A percentile compares a stretch with the other conserved stretches of the same genome.
Conservation (phyloP, 169 alveolate genomes). For the Miamiensis avidus region DNA sequence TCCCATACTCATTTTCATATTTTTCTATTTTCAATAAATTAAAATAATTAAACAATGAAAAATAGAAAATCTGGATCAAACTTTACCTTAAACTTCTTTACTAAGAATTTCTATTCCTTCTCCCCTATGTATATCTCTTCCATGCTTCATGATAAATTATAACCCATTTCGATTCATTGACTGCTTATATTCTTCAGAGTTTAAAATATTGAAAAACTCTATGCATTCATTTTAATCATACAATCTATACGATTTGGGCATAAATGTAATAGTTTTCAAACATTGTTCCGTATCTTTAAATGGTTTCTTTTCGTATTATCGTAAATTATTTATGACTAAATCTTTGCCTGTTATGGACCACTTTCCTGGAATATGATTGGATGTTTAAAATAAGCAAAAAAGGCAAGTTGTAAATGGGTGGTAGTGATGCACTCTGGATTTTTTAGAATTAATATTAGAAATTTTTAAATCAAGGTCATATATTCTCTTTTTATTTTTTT, state of each 20-base stretch:
- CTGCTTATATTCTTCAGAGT: slow-evolving; percentile 3
- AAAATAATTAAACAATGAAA: too few species aligned
- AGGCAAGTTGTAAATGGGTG: slow-evolving; percentile 2
- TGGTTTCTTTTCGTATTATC: background rate
- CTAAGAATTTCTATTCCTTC: slow-evolving; percentile 4
- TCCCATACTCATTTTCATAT: background rate
- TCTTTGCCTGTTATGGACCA: slow-evolving; percentile 26
- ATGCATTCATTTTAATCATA: slow-evolving; percentile 12
- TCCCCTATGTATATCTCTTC: slow-evolving; percentile 33
- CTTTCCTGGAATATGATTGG: slow-evolving; percentile 29
- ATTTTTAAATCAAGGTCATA: background rate
- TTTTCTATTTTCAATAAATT: background rate
- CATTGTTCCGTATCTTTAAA: slow-evolving; percentile 10
- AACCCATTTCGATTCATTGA: slow-evolving; percentile 4
- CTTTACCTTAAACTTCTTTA: slow-evolving; percentile 5
- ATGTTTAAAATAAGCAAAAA: slow-evolving; percentile 12
- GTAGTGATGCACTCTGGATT: slow-evolving; percentile 18
- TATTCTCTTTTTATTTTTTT: background rate
- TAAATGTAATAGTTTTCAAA: slow-evolving; percentile 1
- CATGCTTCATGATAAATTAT: slow-evolving; percentile 13
- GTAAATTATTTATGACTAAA: slow-evolving; percentile 21
- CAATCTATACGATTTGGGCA: slow-evolving; percentile 18
- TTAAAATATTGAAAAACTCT: background rate
- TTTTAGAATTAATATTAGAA: slow-evolving; percentile 10
- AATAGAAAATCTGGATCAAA: too few species aligned